Evolutionary conservation across 129 eudicot species (phyloP).

Genomic region (Pseudognaphalium luteoalbum): DNA sequence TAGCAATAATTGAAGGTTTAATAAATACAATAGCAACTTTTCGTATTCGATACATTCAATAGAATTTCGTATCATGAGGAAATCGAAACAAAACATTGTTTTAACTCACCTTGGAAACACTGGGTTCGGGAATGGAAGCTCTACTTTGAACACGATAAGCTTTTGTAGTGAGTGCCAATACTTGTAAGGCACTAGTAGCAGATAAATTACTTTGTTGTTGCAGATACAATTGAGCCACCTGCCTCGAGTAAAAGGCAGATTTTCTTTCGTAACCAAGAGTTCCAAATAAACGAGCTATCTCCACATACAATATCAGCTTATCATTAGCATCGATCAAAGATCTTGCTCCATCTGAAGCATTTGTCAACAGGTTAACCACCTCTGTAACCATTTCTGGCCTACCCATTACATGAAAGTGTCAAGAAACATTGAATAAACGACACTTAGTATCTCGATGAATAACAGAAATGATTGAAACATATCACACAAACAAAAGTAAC

Average conservation of each 20-base stretch:
- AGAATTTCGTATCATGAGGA: neutral
- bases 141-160: constrained; percentile 94
- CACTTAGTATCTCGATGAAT: neutral
- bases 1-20: too few relatives aligned
- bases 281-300: constrained; percentile 94
- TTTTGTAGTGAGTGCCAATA: constrained; percentile 87
- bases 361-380: constrained; percentile 81
- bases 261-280: constrained; percentile 88
- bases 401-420: constrained; percentile 25
- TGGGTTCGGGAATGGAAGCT: constrained; percentile 51
- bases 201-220: constrained; percentile 85
- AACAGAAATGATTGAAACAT: constrained; percentile 2
- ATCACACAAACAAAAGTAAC: neutral
- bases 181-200: constrained; percentile 98
- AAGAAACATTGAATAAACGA: constrained; percentile 14
- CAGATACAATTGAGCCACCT: constrained; percentile 90
- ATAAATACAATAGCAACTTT: too few relatives aligned
- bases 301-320: constrained; percentile 67
- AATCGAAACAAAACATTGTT: constrained; percentile 10
- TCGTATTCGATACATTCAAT: neutral
- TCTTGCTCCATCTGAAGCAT: constrained; percentile 90
- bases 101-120: constrained; percentile 55
- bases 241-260: constrained; percentile 98
- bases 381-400: constrained; percentile 85
- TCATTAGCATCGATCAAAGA: constrained; percentile 94